Conservation (phyloP, 2,329 filamentous ascomycete genomes). For the Monascus ruber region DNA sequence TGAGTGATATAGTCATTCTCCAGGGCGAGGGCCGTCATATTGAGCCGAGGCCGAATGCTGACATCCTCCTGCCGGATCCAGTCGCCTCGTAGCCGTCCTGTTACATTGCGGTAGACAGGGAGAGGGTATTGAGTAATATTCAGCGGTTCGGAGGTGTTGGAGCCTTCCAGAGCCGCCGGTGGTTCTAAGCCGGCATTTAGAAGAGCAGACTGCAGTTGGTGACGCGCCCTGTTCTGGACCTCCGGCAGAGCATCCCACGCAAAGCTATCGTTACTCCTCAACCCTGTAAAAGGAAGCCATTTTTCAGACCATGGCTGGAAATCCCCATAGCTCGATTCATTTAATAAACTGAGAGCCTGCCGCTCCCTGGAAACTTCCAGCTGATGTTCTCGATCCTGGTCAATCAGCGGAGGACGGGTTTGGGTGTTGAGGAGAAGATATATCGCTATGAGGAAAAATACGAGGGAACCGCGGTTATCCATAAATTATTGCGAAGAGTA, state of each 20-base stretch:
- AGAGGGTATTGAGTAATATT: constrained; percentile 32
- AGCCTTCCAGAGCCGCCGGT: constrained; percentile 16
- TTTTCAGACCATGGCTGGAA: constrained; percentile 35
- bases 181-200: constrained; percentile 20
- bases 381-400: constrained; percentile 35
- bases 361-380: constrained; percentile 41
- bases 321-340: constrained; percentile 41
- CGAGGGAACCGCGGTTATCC: constrained; percentile 37
- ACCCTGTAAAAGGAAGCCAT: constrained; percentile 64
- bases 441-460: constrained; percentile 41
- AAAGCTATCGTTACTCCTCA: constrained; percentile 61
- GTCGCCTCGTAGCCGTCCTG: constrained; percentile 63
- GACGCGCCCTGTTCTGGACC: constrained; percentile 54
- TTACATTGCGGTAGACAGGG: constrained; percentile 65
- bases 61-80: constrained; percentile 54
- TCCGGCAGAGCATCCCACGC: constrained; percentile 62
- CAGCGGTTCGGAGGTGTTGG: constrained; percentile 13
- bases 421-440: constrained; percentile 44
- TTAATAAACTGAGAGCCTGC: constrained; percentile 38
- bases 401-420: constrained; percentile 27
- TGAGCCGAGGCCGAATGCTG: constrained; percentile 42
- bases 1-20: constrained; percentile 54
- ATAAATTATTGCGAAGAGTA: constrained; percentile 21
- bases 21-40: constrained; percentile 54
- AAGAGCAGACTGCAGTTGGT: constrained; percentile 36